phyloP scores from a whole-genome alignment of 306 rosid genomes.

The Oemleria cerasiformis region DNA sequence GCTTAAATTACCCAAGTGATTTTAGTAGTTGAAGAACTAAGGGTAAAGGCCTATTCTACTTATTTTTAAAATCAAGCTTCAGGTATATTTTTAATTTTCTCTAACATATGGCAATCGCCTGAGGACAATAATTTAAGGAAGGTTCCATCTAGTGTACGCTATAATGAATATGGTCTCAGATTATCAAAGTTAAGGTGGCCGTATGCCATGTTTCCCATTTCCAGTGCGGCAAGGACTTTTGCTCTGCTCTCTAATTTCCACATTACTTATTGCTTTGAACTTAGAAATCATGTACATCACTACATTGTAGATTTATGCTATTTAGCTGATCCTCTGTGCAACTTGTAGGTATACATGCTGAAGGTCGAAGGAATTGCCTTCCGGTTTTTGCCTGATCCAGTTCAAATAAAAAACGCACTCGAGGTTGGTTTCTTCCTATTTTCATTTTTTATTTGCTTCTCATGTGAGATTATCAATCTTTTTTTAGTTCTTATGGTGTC shows the following conservation, averaged over 20 bases:
- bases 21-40: not conserved
- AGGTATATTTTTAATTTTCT: not conserved
- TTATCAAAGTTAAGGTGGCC: not conserved
- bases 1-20: not conserved
- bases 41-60: not conserved
- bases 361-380: slow-evolving; percentile 99
- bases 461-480: not conserved
- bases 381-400: slow-evolving; percentile 90
- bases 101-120: not conserved
- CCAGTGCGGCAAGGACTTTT: not conserved
- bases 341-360: slow-evolving; percentile 75
- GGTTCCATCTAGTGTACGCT: not conserved
- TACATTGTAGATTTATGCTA: not conserved
- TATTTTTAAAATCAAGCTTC: too few species aligned
- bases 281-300: not conserved
- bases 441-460: not conserved
- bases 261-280: not conserved
- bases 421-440: slow-evolving; percentile 54
- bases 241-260: not conserved
- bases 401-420: slow-evolving; percentile 84
- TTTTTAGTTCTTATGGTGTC: not conserved
- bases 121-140: not conserved
- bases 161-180: not conserved
- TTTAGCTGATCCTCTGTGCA: not conserved
- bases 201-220: not conserved